A percentile compares a stretch with the other conserved stretches of the same genome.
Evolutionary conservation across 2,329 filamentous ascomycete genomes (phyloP).

Genomic region (Neonectria hederae): DNA sequence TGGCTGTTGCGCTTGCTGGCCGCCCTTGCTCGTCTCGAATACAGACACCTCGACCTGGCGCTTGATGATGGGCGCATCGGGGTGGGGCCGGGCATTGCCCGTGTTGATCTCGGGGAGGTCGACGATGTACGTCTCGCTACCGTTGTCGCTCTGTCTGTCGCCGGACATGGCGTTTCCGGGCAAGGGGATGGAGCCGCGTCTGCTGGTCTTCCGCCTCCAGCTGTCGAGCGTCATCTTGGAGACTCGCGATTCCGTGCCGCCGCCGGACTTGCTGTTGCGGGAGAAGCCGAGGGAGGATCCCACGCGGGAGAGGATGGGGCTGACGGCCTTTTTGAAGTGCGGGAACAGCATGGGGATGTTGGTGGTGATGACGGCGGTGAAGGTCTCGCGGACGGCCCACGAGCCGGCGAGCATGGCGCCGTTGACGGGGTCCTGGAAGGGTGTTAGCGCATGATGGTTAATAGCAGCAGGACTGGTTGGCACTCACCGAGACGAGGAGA

Average conservation of each 20-base stretch:
- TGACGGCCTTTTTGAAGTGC: slow-evolving; percentile 51
- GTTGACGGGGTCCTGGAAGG: slow-evolving; percentile 50
- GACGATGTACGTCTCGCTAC: slow-evolving; percentile 39
- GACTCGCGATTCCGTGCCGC: slow-evolving; percentile 25
- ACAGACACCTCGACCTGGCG: slow-evolving; percentile 30
- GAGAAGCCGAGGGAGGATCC: slow-evolving; percentile 34
- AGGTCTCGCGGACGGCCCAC: slow-evolving; percentile 56
- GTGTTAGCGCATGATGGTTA: background rate
- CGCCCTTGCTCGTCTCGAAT: slow-evolving; percentile 4
- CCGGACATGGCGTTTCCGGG: slow-evolving; percentile 19
- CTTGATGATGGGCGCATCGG: slow-evolving; percentile 15
- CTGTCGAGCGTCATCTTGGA: slow-evolving; percentile 32
- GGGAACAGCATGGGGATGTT: slow-evolving; percentile 59
- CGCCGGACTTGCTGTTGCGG: slow-evolving; percentile 24
- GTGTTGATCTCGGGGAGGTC: slow-evolving; percentile 34
- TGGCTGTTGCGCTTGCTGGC: background rate
- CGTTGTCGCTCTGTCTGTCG: slow-evolving; percentile 31
- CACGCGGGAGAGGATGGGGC: slow-evolving; percentile 37
- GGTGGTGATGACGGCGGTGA: slow-evolving; percentile 55
- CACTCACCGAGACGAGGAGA: slow-evolving; percentile 42
- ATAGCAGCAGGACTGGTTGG: too few species aligned
- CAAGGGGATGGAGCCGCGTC: slow-evolving; percentile 30
- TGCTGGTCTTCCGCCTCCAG: slow-evolving; percentile 33
- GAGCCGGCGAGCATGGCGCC: slow-evolving; percentile 53
- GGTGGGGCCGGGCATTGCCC: background rate